Conservation (phyloP, 371 early-diverging fungal genomes). For the Syncephalastrum sp. region DNA sequence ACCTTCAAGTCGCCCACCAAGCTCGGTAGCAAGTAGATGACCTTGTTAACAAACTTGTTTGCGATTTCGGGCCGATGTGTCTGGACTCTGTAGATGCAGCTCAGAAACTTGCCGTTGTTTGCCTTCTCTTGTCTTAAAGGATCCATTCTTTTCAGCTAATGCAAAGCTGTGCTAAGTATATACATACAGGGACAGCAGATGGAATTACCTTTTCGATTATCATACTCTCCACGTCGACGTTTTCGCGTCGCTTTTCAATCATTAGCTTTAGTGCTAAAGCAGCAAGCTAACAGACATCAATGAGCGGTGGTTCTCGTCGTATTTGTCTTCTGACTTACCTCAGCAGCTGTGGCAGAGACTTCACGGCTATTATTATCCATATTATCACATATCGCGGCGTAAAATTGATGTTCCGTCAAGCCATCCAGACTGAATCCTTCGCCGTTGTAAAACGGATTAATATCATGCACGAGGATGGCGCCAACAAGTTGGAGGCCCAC, state of each 20-base stretch:
- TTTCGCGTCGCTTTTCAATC: constrained; percentile 20
- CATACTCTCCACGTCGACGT: neutral
- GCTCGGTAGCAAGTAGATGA: constrained; percentile 38
- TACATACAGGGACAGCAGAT: too few relatives aligned
- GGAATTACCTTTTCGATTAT: constrained; percentile 27
- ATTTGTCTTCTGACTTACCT: constrained; percentile 27
- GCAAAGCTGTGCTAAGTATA: too few relatives aligned
- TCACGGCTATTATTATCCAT: constrained; percentile 33
- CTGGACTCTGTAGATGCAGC: constrained; percentile 43
- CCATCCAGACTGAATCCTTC: constrained; percentile 40
- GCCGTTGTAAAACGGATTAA: constrained; percentile 43
- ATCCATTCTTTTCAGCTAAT: constrained; percentile 9
- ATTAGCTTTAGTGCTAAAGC: constrained; percentile 36
- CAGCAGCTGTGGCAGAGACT: constrained; percentile 51
- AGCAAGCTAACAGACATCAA: constrained; percentile 26
- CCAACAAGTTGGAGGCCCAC: constrained; percentile 56
- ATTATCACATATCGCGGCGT: constrained; percentile 35
- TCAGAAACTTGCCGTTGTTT: constrained; percentile 24
- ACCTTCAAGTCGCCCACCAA: constrained; percentile 34
- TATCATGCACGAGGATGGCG: constrained; percentile 49
- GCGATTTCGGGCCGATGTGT: constrained; percentile 40
- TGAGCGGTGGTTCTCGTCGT: neutral
- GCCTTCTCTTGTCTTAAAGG: constrained; percentile 2
- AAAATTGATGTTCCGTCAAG: constrained; percentile 45
- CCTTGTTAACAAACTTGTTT: constrained; percentile 27